Percentiles rank a stretch among this genome's conserved stretches.
Evolutionary conservation across 1,284 basidiomycete species (phyloP).

Genomic region (Austroboletus niveus): DNA sequence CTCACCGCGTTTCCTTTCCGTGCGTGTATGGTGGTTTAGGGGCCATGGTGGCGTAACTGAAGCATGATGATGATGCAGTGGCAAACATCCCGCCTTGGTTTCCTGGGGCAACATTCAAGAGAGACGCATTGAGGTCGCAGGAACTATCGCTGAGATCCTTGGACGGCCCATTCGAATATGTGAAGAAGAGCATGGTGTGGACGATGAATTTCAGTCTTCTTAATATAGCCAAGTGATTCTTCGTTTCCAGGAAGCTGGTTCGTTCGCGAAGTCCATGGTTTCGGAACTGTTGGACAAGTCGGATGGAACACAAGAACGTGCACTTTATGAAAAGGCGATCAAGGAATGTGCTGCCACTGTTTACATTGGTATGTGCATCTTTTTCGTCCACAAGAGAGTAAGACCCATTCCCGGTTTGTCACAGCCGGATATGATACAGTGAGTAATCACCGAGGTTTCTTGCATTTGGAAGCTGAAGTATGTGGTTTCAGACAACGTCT

Average conservation of each 20-base stretch:
- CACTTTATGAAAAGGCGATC: conserved; percentile 22
- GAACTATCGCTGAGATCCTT: conserved; percentile 24
- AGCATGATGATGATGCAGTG: conserved; percentile 13
- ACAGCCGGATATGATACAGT: conserved; percentile 30
- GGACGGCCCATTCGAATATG: conserved; percentile 30
- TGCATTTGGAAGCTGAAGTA: background rate
- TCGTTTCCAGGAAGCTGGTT: conserved; percentile 22
- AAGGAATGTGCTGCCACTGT: conserved; percentile 33
- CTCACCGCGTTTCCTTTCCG: conserved; percentile 32
- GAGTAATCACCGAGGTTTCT: conserved; percentile 1
- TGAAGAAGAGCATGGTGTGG: conserved; percentile 26
- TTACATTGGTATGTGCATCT: conserved; percentile 22
- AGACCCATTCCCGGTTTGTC: conserved; percentile 1
- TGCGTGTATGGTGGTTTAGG: conserved; percentile 7
- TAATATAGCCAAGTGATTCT: background rate
- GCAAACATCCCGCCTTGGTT: conserved; percentile 29
- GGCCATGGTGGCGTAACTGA: conserved; percentile 3
- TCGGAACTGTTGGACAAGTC: conserved; percentile 25
- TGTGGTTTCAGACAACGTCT: conserved; percentile 23
- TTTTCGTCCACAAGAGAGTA: background rate
- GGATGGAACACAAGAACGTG: conserved; percentile 14
- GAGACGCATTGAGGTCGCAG: conserved; percentile 24
- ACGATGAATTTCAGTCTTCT: background rate
- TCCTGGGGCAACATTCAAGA: conserved; percentile 30
- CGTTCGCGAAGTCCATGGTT: conserved; percentile 31